phyloP scores from a whole-genome alignment of 306 rosid species.

The Fragaria iinumae region DNA sequence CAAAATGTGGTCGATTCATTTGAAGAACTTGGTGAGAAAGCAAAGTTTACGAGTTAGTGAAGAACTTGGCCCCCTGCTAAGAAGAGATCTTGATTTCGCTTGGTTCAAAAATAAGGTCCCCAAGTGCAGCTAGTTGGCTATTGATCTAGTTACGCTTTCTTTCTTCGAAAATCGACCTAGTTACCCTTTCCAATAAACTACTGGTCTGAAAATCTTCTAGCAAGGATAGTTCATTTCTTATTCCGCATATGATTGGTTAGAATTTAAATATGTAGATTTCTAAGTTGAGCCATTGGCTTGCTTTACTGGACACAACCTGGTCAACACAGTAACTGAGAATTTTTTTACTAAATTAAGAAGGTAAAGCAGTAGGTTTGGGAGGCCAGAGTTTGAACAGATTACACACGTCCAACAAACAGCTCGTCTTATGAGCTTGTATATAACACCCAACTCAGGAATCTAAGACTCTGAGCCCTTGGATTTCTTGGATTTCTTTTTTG shows the following conservation, averaged over 20 bases:
- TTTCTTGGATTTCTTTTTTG: conserved; percentile 74
- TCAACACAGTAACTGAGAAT: neutral
- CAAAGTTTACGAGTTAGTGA: conserved; percentile 18
- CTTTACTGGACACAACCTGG: neutral
- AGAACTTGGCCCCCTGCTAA: too few species aligned
- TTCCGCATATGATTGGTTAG: neutral
- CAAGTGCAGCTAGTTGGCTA: too few species aligned
- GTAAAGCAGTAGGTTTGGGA: neutral
- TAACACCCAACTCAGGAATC: neutral
- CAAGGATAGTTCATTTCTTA: too few species aligned
- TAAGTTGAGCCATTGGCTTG: neutral
- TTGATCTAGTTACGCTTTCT: neutral
- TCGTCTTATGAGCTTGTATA: neutral
- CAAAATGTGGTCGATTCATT: conserved; percentile 58
- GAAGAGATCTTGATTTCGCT: too few species aligned
- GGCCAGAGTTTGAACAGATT: conserved; percentile 10
- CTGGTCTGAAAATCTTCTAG: neutral
- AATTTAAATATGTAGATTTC: neutral
- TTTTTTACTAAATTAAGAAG: neutral
- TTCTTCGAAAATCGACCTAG: neutral
- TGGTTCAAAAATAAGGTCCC: too few species aligned
- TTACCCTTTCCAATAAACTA: neutral
- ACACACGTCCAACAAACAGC: neutral
- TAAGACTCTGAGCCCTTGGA: conserved; percentile 43
- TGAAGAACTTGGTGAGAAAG: conserved; percentile 52